Evolutionary conservation across 2,329 filamentous ascomycete genomes (phyloP), one percentile per base, ranked within the genome.

Genomic region (Apiospora sp.): DNA sequence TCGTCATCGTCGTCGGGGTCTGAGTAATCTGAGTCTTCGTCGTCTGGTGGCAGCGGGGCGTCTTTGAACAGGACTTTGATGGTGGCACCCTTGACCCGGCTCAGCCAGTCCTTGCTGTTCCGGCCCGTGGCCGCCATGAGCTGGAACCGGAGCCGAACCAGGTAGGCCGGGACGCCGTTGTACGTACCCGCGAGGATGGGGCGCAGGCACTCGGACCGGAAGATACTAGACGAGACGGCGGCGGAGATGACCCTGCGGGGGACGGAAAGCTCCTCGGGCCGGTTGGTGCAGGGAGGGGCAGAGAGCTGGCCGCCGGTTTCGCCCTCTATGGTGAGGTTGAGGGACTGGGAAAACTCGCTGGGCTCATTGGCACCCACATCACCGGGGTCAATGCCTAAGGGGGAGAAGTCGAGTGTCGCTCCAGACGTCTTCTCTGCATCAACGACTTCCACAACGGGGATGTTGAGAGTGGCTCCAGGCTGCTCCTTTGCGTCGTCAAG

Each of bases 271-370:
- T 64, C 58, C 3, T 37, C 58, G 8, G 34, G 30, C 1, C 58
- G 34, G 22, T 64, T 64, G 58, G 58, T 64, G 19, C n/a, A 34
- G 8, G 58, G 30, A 19, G 34, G 14, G 3, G 6, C n/a, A 8
- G 58, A 64, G 34, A 64, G 58, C 58, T 64, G 58, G 22, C 58
- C 58, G 58, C 58, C 34, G 22, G 19, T 30, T 3, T 64, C 58
- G 37, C 37, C 37, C 16, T 64, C 58, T 19, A 64, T 16, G 10
- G 22, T 41, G 34, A 64, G 14, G 2, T 41, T 24, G 58, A 64
- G 19, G 12, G 58, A 24, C 22, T 41, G 58, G 14, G 54, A 61
- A 2, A 61, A 64, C 4, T 0, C 4, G 1, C 2, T 14, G 10
- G 34, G 16, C 7, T 61, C 30, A 10, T 64, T n/a, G n/a, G n/a